phyloP scores from a whole-genome alignment of 2,329 filamentous ascomycete genomes.

The Aureobasidium sp. region DNA sequence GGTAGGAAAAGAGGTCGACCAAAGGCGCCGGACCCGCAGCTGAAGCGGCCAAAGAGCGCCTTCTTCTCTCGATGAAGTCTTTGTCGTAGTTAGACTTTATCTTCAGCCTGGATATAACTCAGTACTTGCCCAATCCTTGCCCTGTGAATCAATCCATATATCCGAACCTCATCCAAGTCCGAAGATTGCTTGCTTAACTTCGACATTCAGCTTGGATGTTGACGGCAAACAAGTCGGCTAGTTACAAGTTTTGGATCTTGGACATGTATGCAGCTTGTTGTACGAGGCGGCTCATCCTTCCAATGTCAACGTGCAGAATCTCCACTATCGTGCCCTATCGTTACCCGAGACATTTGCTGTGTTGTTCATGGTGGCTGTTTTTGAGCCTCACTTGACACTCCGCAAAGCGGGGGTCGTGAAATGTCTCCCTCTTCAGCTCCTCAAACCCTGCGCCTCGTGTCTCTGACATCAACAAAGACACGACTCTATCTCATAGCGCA shows the following conservation, averaged over 20 bases:
- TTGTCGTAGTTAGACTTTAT: neutral
- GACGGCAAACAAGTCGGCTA: neutral
- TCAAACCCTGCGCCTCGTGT: neutral
- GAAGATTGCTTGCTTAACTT: neutral
- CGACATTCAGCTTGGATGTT: neutral
- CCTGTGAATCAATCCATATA: neutral
- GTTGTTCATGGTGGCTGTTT: neutral
- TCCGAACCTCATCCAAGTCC: neutral
- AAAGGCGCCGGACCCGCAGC: conserved; percentile 12
- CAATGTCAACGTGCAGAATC: neutral
- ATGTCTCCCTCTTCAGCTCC: neutral
- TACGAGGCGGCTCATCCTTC: neutral
- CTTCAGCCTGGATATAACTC: neutral
- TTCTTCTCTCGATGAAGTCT: conserved; percentile 20
- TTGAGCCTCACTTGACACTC: neutral
- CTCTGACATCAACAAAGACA: neutral
- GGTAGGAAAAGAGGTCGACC: conserved; percentile 23
- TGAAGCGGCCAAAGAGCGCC: conserved; percentile 22
- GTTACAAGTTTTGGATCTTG: neutral
- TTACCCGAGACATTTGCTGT: conserved; percentile 3
- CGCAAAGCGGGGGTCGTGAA: neutral
- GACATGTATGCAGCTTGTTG: neutral
- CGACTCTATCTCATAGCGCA: neutral
- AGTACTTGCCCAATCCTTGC: neutral
- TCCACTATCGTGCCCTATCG: conserved; percentile 5